Evolutionary conservation across 2,329 filamentous ascomycete genomes (phyloP), one percentile per base, ranked within the genome.

Genomic region (Monilinia laxa): DNA sequence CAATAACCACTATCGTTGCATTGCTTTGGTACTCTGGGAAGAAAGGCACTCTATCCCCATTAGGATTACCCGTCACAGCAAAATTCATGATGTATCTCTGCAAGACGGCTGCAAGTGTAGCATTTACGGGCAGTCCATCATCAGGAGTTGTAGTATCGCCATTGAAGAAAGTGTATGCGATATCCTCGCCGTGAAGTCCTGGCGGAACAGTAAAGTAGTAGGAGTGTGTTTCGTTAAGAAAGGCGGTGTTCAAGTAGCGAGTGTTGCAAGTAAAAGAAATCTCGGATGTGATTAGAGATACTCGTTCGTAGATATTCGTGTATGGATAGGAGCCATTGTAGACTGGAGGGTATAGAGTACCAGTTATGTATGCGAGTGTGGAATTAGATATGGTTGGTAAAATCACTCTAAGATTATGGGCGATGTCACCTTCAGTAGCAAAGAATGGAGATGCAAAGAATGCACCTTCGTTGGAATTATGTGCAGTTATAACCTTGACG

Each of bases 201-300:
- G 84, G 84, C 0, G 81, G 81, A 1, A 84, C 78, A 28, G 79
- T 77, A 71, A 86, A 87, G 31, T 81, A 74, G 76, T 87, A 86
- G 2, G 78, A 77, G 73, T 82, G 83, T 0, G 82, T 82, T 12
- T 78, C 62, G 73, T 83, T 82, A 14, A 73, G 71, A 73, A 77
- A 81, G 10, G 80, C 83, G 1, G 75, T 76, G 65, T 79, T 78
- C 4, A 87, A 77, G 71, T 80, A 84, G 71, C 81, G 78, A 18
- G 83, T 80, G 70, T 84, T 84, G 79, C 85, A 87, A 42, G 77
- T 76, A 71, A 84, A 83, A 66, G 74, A 67, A 7, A 74, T 66
- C 65, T 87, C 84, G 16, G 79, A 73, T 51, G 79, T 74, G 14
- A 82, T 73, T 1, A 80, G 76, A 14, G 76, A 74, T 0, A 76